Conservation (phyloP, 352 stramenopile genomes). For the Globisporangium echinulatum region DNA sequence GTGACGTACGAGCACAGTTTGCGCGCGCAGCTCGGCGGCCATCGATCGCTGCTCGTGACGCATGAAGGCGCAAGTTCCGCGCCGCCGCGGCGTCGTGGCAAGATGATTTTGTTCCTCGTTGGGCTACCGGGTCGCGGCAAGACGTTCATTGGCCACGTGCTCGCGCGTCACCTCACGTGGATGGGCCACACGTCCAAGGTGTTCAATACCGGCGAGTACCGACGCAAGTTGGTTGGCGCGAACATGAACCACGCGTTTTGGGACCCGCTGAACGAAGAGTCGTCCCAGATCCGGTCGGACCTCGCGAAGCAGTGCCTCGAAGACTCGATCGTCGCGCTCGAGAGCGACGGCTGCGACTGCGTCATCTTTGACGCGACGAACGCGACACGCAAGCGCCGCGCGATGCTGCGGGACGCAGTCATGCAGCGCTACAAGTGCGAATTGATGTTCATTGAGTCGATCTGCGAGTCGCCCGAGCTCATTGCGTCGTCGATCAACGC, state of each 20-base stretch:
- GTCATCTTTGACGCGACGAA: conserved; percentile 85
- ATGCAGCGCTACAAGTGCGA: conserved; percentile 65
- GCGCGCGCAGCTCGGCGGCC: conserved; percentile 59
- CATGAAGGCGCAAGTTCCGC: conserved; percentile 22
- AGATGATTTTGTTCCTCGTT: conserved; percentile 80
- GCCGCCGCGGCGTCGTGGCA: conserved; percentile 44
- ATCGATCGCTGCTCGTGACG: conserved; percentile 59
- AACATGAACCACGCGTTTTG: conserved; percentile 78
- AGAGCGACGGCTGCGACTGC: conserved; percentile 67
- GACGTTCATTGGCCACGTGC: conserved; percentile 80
- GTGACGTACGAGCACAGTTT: conserved; percentile 75
- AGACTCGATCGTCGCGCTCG: conserved; percentile 58
- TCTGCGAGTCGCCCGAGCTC: conserved; percentile 64
- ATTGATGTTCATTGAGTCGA: conserved; percentile 80
- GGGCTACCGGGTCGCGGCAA: conserved; percentile 75
- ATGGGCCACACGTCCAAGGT: conserved; percentile 79
- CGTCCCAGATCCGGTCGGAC: conserved; percentile 57
- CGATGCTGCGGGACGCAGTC: conserved; percentile 51
- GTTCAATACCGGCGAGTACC: conserved; percentile 83
- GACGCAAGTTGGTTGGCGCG: conserved; percentile 51
- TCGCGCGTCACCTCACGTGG: conserved; percentile 78
- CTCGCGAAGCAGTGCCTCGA: conserved; percentile 66
- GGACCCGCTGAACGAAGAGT: conserved; percentile 71
- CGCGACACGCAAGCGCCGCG: conserved; percentile 57
- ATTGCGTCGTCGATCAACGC: conserved; percentile 80